Conservation (phyloP, 768 basidiomycete genomes). For the Chalciporus chontae region DNA sequence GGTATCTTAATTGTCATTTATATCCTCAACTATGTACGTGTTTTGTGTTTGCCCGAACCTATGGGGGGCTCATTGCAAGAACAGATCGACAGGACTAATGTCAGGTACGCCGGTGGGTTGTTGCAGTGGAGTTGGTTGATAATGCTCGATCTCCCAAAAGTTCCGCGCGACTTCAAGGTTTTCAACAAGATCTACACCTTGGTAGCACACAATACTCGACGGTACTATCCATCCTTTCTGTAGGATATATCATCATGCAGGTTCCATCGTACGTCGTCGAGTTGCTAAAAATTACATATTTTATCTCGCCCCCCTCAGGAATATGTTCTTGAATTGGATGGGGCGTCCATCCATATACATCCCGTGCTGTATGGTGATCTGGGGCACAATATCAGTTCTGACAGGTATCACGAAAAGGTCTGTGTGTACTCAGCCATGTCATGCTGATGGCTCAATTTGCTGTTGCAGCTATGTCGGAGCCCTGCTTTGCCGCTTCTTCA, state of each 20-base stretch:
- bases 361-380: slow-evolving; percentile 27
- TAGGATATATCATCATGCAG: slow-evolving; percentile 28
- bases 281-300: too few relatives aligned
- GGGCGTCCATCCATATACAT: slow-evolving; percentile 28
- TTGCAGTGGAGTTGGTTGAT: neutral
- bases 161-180: slow-evolving; percentile 22
- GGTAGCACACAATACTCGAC: slow-evolving; percentile 24
- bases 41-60: neutral
- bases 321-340: slow-evolving; percentile 32
- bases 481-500: slow-evolving; percentile 37
- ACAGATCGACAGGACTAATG: slow-evolving; percentile 9
- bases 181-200: slow-evolving; percentile 22
- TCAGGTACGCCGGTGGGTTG: neutral
- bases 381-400: slow-evolving; percentile 36
- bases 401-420: slow-evolving; percentile 24
- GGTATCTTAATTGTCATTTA: slow-evolving; percentile 7
- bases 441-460: neutral
- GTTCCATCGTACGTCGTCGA: slow-evolving; percentile 7
- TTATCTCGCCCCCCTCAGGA: slow-evolving; percentile 1
- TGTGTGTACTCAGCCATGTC: too few relatives aligned
- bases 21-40: slow-evolving; percentile 9
- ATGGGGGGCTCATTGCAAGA: too few relatives aligned
- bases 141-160: neutral
- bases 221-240: slow-evolving; percentile 22
- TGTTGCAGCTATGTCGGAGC: slow-evolving; percentile 16